Evolutionary conservation across 352 stramenopile species (phyloP).

Genomic region (Peronospora belbahrii): DNA sequence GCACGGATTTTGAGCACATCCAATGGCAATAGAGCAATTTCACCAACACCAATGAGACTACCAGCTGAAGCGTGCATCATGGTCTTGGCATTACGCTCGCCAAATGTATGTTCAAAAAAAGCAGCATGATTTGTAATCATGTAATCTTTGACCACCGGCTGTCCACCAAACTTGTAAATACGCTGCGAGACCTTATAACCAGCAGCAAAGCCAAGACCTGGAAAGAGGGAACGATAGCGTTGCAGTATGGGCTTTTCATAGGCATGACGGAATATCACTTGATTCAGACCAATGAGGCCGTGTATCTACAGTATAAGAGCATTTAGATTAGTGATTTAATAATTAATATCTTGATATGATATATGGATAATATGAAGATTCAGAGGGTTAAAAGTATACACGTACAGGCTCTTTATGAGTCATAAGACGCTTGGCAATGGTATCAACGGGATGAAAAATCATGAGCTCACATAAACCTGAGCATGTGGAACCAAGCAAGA

Average conservation of each 20-base stretch:
- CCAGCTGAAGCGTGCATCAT: constrained; percentile 90
- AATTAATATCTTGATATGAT: too few relatives aligned
- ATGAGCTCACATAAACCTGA: constrained; percentile 91
- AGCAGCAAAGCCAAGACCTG: constrained; percentile 88
- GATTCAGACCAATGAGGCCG: constrained; percentile 43
- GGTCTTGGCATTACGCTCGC: constrained; percentile 89
- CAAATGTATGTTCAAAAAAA: constrained; percentile 87
- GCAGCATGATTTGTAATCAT: constrained; percentile 85
- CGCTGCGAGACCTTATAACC: constrained; percentile 95
- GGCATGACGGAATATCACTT: constrained; percentile 87
- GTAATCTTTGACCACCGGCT: constrained; percentile 90
- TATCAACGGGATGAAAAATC: constrained; percentile 94
- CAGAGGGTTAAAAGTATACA: too few relatives aligned
- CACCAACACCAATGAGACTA: constrained; percentile 90
- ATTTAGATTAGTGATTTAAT: background rate
- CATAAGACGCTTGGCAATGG: constrained; percentile 93
- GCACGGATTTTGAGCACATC: constrained; percentile 96
- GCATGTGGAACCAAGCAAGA: constrained; percentile 86
- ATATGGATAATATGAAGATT: too few relatives aligned
- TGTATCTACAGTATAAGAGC: constrained; percentile 20
- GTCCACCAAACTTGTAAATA: constrained; percentile 96
- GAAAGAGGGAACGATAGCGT: constrained; percentile 87
- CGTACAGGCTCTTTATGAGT: constrained; percentile 72
- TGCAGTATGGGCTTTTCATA: constrained; percentile 65
- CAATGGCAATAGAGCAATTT: constrained; percentile 92